These are phyloP conservation scores for Isochrysis galbana DNA, from an alignment of 78 protist genomes.

Conservation along the genomic window DNA sequence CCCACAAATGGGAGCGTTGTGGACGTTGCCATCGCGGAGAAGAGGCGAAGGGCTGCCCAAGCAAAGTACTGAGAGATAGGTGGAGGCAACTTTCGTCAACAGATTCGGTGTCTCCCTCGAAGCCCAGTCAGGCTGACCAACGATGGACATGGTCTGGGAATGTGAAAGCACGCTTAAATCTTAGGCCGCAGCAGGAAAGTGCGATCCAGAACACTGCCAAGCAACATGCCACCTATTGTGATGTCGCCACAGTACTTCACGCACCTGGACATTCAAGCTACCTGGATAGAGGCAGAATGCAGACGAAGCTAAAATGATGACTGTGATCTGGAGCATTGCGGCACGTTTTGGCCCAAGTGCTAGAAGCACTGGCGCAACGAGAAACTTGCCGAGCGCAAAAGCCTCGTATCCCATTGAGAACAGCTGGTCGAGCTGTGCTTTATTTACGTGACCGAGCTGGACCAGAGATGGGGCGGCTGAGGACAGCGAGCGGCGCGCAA, in stretches of 20 bases:
- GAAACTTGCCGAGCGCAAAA: not conserved
- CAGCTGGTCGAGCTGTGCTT: not conserved
- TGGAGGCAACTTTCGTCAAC: no score
- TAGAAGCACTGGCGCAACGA: not conserved
- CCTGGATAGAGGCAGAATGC: not conserved
- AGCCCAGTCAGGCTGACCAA: no score
- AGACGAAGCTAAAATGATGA: not conserved
- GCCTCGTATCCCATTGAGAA: not conserved
- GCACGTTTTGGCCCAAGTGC: not conserved
- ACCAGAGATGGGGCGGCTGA: not conserved
- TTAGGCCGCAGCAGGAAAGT: no score
- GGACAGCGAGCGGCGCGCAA: conserved; percentile 8
- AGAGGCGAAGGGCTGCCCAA: not conserved
- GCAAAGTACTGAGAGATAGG: no score
- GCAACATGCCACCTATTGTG: no score
- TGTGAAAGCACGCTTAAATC: no score
- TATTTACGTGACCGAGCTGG: not conserved
- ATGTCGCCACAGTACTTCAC: no score
- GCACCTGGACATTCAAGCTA: not conserved
- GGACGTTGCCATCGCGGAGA: not conserved
- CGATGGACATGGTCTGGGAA: no score
- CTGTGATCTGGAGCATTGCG: not conserved
- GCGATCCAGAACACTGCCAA: no score
- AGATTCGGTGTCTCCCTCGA: no score
- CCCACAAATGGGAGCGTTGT: conserved; percentile 1